Percentiles rank a stretch among this genome's conserved stretches.
phyloP scores from a whole-genome alignment of 106 monocot species.

The Posidonia australis region DNA sequence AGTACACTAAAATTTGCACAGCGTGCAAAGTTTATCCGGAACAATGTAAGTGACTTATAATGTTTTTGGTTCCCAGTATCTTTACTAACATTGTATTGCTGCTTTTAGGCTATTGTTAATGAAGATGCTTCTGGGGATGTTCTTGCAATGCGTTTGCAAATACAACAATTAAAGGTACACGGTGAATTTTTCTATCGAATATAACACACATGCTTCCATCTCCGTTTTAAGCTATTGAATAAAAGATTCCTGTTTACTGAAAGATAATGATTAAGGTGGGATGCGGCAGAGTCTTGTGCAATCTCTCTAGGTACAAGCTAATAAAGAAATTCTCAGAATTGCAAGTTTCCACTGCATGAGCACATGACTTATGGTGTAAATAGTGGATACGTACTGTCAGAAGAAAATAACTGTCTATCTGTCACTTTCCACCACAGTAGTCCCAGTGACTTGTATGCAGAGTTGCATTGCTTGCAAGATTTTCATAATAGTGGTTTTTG shows the following conservation, averaged over 20 bases:
- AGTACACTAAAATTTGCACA: constrained; percentile 99
- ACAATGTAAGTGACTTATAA: constrained; percentile 49
- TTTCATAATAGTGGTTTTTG: no score
- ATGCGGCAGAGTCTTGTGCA: no score
- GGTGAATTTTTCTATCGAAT: not conserved
- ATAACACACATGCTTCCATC: not conserved
- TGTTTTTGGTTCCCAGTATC: not conserved
- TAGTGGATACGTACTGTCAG: no score
- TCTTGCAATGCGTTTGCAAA: constrained; percentile 67
- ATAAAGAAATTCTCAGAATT: no score
- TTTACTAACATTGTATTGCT: not conserved
- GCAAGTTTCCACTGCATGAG: no score
- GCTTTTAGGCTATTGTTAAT: constrained; percentile 68
- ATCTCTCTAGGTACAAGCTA: no score
- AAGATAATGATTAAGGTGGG: no score
- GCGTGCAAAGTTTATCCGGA: constrained; percentile 87
- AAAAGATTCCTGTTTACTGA: not conserved
- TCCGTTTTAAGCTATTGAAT: not conserved
- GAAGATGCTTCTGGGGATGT: constrained; percentile 97
- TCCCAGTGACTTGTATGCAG: no score
- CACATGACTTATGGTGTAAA: no score
- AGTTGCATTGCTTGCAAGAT: no score
- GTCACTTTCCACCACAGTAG: no score
- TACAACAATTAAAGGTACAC: constrained; percentile 82
- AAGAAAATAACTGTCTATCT: no score